Percentiles rank a stretch among this genome's conserved stretches.
phyloP scores from a whole-genome alignment of 371 early-diverging fungal genomes.

The Mortierella sp. region DNA sequence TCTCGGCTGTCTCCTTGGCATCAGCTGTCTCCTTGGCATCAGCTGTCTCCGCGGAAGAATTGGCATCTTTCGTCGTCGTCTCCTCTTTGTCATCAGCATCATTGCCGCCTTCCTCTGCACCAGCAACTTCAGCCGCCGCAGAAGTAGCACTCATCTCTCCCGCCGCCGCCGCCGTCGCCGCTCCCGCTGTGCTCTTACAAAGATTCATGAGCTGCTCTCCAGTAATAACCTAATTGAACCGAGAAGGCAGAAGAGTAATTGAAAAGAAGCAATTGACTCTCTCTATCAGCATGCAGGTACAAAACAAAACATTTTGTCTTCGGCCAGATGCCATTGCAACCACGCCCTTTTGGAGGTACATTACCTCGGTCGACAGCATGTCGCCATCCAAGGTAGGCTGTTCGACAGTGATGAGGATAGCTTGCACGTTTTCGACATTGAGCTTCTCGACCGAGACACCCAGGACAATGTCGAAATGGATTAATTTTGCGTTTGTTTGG shows the following conservation, averaged over 20 bases:
- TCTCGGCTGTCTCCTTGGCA: too few species aligned
- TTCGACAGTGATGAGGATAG: not conserved
- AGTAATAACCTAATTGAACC: not conserved
- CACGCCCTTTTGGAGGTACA: too few species aligned
- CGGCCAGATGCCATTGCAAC: not conserved
- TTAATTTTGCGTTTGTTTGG: accelerated
- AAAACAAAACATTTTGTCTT: not conserved
- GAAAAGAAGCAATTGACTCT: too few species aligned
- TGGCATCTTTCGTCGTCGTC: too few species aligned
- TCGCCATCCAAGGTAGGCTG: not conserved
- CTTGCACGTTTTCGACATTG: not conserved
- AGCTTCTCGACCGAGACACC: not conserved
- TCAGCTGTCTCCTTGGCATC: too few species aligned
- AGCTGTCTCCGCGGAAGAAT: too few species aligned
- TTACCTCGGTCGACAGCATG: not conserved
- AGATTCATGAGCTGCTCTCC: not conserved
- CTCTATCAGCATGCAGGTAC: too few species aligned
- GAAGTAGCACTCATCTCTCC: too few species aligned
- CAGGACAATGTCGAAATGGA: not conserved
- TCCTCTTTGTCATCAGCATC: too few species aligned
- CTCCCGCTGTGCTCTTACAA: not conserved
- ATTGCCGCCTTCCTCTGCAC: too few species aligned
- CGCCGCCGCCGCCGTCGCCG: too few species aligned
- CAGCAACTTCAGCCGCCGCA: too few species aligned
- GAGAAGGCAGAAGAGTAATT: not conserved